phyloP scores from a whole-genome alignment of 305 asterid genomes.

The Fraxinus greggii region DNA sequence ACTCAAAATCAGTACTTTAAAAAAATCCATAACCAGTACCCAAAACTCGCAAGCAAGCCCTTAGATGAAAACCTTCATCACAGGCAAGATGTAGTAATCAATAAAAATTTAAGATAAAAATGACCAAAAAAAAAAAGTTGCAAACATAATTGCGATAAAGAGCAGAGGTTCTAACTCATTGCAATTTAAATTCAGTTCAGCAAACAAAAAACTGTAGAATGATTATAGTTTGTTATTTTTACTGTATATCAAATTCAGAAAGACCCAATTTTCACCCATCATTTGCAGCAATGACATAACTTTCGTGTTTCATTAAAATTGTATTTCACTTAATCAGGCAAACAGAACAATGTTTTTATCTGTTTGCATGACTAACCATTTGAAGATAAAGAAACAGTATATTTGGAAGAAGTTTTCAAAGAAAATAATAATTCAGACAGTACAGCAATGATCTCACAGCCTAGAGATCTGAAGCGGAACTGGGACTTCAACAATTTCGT shows the following conservation, averaged over 20 bases:
- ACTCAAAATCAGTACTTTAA: too few relatives aligned
- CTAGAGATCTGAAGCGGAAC: conserved; percentile 91
- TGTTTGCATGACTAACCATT: not conserved
- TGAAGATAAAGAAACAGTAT: not conserved
- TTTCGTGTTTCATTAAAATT: not conserved
- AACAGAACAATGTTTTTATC: not conserved
- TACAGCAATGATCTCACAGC: conserved; percentile 33
- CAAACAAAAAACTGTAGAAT: not conserved
- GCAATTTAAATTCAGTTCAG: not conserved
- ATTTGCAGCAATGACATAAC: not conserved
- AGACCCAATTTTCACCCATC: not conserved
- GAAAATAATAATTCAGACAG: not conserved
- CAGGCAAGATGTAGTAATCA: not conserved
- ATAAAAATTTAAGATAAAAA: not conserved
- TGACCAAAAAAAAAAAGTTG: not conserved
- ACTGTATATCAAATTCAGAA: not conserved
- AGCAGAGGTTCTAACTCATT: not conserved
- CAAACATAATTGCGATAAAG: too few relatives aligned
- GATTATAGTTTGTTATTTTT: not conserved
- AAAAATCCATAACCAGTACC: not conserved
- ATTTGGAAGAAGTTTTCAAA: not conserved
- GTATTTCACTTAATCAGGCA: not conserved
- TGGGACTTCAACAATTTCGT: conserved; percentile 60
- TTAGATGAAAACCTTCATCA: not conserved
- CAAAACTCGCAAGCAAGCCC: not conserved